Evolutionary conservation across 2,329 filamentous ascomycete species (phyloP).

Genomic region (Fusarium coffeatum): DNA sequence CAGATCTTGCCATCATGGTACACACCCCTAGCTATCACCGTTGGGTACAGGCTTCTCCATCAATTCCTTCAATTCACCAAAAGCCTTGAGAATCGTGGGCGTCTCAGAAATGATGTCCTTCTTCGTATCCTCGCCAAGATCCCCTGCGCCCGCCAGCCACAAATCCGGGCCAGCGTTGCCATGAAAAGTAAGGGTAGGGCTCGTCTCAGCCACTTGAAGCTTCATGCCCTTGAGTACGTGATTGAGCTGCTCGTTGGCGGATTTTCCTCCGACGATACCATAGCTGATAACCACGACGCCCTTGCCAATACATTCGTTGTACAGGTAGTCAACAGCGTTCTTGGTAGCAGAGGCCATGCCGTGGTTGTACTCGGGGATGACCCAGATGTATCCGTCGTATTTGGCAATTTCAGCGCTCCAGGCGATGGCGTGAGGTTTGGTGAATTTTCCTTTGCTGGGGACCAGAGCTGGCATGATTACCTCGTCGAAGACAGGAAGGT

Average conservation of each 20-base stretch:
- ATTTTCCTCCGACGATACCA: conserved; percentile 20
- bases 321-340: conserved; percentile 72
- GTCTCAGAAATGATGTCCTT: conserved; percentile 24
- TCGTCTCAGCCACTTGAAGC: conserved; percentile 14
- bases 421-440: conserved; percentile 55
- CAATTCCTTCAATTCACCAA: conserved; percentile 17
- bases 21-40: background rate
- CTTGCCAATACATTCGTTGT: conserved; percentile 60
- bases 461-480: conserved; percentile 53
- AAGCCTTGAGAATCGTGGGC: conserved; percentile 13
- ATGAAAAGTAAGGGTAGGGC: conserved; percentile 22
- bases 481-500: conserved; percentile 60
- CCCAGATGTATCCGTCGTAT: conserved; percentile 61
- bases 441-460: conserved; percentile 50
- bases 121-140: conserved; percentile 27
- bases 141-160: conserved; percentile 16
- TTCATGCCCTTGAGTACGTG: conserved; percentile 20
- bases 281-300: conserved; percentile 30
- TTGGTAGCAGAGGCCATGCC: conserved; percentile 65
- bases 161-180: conserved; percentile 9
- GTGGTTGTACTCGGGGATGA: conserved; percentile 68
- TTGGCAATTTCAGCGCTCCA: conserved; percentile 59
- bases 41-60: conserved; percentile 1
- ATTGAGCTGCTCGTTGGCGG: conserved; percentile 3
- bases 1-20: background rate